These are phyloP conservation scores for Termitomyces sp. DNA, from an alignment of 1,284 basidiomycete species.

Conservation along the genomic window DNA sequence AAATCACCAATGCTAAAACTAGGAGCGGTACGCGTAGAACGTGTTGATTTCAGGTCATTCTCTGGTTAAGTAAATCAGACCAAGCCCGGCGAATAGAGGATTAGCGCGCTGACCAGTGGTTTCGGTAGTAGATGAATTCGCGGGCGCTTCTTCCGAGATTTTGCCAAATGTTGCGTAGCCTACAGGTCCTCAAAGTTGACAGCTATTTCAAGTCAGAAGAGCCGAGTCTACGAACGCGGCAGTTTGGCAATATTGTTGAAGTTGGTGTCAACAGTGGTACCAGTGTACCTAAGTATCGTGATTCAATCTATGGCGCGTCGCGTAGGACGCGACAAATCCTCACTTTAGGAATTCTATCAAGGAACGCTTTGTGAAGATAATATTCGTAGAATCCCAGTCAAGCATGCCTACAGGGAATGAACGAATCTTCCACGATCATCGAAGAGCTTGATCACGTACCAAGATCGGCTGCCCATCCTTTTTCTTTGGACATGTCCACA, in stretches of 20 bases:
- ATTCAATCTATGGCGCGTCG: constrained; percentile 11
- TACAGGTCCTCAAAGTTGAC: constrained; percentile 19
- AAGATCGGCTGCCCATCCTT: constrained; percentile 61
- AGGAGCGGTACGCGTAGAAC: constrained; percentile 46
- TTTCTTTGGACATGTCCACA: constrained; percentile 59
- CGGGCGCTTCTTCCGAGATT: constrained; percentile 21
- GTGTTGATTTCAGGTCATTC: constrained; percentile 40
- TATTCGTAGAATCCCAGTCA: constrained; percentile 68
- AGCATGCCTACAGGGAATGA: constrained; percentile 48
- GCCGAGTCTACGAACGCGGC: constrained; percentile 43
- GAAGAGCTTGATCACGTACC: constrained; percentile 33
- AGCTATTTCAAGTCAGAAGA: neutral
- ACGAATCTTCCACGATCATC: constrained; percentile 2
- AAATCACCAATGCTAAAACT: constrained; percentile 45
- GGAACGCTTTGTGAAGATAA: constrained; percentile 69
- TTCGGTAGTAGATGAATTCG: constrained; percentile 2
- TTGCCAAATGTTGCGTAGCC: constrained; percentile 60
- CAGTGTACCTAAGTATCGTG: constrained; percentile 46
- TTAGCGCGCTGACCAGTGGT: neutral
- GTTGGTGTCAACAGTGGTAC: constrained; percentile 67
- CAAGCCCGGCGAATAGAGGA: neutral
- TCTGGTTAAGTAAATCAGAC: neutral
- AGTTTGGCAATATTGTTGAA: constrained; percentile 66
- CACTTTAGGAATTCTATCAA: constrained; percentile 72
- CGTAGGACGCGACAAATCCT: constrained; percentile 16